phyloP scores from a whole-genome alignment of 306 rosid species.

The Clitoria ternatea region DNA sequence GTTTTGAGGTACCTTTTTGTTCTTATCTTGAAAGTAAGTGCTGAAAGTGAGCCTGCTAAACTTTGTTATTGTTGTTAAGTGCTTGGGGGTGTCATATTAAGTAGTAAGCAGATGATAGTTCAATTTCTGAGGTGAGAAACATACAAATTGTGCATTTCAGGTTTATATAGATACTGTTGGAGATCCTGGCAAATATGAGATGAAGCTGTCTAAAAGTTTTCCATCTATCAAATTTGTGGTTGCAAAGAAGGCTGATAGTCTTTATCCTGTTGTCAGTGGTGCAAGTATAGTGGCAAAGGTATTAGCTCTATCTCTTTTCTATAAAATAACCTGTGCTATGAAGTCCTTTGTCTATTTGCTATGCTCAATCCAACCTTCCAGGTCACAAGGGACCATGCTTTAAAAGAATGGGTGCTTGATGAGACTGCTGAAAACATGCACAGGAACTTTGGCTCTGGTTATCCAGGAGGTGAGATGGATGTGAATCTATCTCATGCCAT shows the following conservation, averaged over 20 bases:
- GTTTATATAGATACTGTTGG: conserved; percentile 94
- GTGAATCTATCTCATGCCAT: neutral
- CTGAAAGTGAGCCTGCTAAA: neutral
- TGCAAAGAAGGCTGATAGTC: conserved; percentile 98
- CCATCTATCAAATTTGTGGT: conserved; percentile 84
- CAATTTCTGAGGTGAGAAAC: neutral
- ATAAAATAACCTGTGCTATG: neutral
- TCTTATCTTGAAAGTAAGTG: neutral
- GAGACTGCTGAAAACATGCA: conserved; percentile 80
- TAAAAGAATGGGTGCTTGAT: conserved; percentile 79
- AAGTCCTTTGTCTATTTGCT: neutral
- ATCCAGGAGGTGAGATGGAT: conserved; percentile 75
- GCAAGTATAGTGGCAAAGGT: conserved; percentile 97
- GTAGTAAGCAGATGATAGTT: neutral
- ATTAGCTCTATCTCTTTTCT: neutral
- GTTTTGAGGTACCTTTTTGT: neutral
- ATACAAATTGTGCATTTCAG: conserved; percentile 41
- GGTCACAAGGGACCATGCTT: conserved; percentile 89
- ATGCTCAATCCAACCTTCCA: conserved; percentile 24
- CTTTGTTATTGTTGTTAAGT: neutral
- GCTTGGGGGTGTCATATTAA: neutral
- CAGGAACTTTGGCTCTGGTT: conserved; percentile 88
- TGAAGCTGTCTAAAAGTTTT: conserved; percentile 58
- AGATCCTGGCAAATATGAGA: conserved; percentile 77
- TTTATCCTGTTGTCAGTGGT: conserved; percentile 96